A percentile compares a stretch with the other conserved stretches of the same genome.
Evolutionary conservation across 2,329 filamentous ascomycete species (phyloP).

Genomic region (Diaporthe vexans): DNA sequence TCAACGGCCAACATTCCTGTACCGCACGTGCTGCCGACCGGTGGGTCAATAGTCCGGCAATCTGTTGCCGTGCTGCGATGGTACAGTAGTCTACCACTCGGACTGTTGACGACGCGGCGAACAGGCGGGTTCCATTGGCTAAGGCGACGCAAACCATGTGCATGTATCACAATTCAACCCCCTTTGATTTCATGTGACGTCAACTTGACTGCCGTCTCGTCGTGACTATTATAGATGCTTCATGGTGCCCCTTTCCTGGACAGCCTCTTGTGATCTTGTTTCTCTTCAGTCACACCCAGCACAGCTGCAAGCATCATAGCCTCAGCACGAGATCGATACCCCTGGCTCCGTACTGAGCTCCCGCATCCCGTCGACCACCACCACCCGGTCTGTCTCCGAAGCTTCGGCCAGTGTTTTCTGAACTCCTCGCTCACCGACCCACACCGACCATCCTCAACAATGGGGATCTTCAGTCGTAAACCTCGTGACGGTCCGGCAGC

Average conservation of each 20-base stretch:
- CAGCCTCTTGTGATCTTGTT: background rate
- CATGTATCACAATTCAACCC: conserved; percentile 14
- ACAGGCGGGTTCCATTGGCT: conserved; percentile 13
- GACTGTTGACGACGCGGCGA: background rate
- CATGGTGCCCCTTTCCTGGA: background rate
- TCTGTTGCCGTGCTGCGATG: background rate
- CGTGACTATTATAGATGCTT: background rate
- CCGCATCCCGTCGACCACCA: background rate
- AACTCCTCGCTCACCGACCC: too few relatives aligned
- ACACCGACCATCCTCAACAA: conserved; percentile 39
- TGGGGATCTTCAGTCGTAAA: conserved; percentile 48
- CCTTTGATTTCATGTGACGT: conserved; percentile 31
- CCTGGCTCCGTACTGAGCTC: background rate
- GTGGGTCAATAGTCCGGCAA: background rate
- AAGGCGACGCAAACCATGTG: background rate
- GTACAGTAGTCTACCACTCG: conserved; percentile 7
- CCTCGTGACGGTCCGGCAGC: conserved; percentile 41
- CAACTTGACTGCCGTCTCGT: background rate
- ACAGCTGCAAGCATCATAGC: conserved; percentile 11
- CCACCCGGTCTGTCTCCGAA: background rate
- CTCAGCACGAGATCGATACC: conserved; percentile 17
- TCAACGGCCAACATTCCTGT: background rate
- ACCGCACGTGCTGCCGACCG: background rate
- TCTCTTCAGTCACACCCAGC: background rate
- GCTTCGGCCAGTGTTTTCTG: background rate